Base-by-base conservation (phyloP, 345 rosid species). In the Melastoma malabathricum region DNA sequence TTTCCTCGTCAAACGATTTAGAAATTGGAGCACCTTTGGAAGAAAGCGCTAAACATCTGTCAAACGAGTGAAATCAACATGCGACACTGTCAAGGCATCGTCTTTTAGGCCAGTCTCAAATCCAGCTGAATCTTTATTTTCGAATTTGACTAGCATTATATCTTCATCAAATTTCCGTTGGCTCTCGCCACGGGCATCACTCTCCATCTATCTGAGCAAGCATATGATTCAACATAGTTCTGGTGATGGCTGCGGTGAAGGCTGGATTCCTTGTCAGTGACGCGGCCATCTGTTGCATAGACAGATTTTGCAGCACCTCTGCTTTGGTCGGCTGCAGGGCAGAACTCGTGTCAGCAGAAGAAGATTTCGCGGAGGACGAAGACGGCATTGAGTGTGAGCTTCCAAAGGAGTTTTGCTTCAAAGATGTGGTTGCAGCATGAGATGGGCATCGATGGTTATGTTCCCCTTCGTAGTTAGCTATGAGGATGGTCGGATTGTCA, bases 401-500 rank as follows among this genome's bases (percentile, higher is more conserved):
- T 44, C 12, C 41, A 2, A 8, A 34, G 12, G 18, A n/a, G 0
- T 15, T 18, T 18, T 13, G 16, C 23, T 7, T 13, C 27, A 76
- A 63, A 44, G 60, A 52, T 17, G 59, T 13, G 43, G 67, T 39
- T n/a, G 67, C 75, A 0, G 76, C 69, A 43, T 50, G 66, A 46
- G 74, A 70, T 3, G 58, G 69, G 14, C 47, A 56, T 18, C 18
- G 59, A 15, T 83, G 97, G 57, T 83, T 89, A 70, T 89, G 97
- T 44, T 78, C 78, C 52, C 97, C 97, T 69, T 89, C 96, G 38
- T 89, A 89, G 20, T 81, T 83, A 10, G 86, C 88, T 10, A 83
- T 80, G 23, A 83, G 51, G 51, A 83, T 20, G 0, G 86, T 68
- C 2, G 75, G 80, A 70, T 86, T 77, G 31, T 81, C 84, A 8